phyloP scores from a whole-genome alignment of 176 grass and related monocot species.

The Paspalum vaginatum region DNA sequence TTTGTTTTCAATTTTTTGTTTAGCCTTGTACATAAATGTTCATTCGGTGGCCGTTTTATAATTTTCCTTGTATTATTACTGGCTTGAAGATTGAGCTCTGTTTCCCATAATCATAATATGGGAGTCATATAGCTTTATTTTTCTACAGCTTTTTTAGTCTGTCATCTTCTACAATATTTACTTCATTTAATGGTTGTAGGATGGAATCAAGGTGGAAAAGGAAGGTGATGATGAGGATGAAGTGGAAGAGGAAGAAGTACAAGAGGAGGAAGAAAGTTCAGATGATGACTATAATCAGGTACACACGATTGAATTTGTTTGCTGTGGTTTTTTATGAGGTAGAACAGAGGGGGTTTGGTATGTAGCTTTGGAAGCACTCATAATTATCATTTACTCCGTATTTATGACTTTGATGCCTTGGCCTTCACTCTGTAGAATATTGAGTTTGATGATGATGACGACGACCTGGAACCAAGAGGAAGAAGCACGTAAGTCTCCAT shows the following conservation, averaged over 20 bases:
- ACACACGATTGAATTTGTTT: not conserved
- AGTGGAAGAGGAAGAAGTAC: conserved; percentile 31
- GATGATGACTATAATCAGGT: conserved; percentile 54
- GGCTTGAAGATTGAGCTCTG: not conserved
- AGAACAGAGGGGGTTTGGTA: not conserved
- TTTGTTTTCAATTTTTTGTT: conserved; percentile 7
- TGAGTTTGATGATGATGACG: conserved; percentile 53
- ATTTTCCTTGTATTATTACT: not conserved
- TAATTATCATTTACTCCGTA: not conserved
- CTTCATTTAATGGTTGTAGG: conserved; percentile 36
- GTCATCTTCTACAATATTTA: not conserved
- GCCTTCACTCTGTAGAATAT: conserved; percentile 39
- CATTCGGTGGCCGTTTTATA: not conserved
- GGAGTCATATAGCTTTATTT: not conserved
- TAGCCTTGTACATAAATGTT: not conserved
- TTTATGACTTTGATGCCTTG: conserved; percentile 13
- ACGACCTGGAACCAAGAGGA: conserved; percentile 57
- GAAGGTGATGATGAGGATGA: conserved; percentile 46
- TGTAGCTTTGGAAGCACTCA: not conserved
- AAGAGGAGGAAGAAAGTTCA: conserved; percentile 45
- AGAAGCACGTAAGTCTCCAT: conserved; percentile 50
- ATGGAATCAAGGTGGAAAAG: conserved; percentile 49
- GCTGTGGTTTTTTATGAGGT: not conserved
- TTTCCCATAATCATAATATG: not conserved
- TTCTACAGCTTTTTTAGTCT: not conserved